A percentile compares a stretch with the other conserved stretches of the same genome.
Evolutionary conservation across 1,139 yeast genomes (phyloP).

Genomic region (Saccharomyces hybrid): DNA sequence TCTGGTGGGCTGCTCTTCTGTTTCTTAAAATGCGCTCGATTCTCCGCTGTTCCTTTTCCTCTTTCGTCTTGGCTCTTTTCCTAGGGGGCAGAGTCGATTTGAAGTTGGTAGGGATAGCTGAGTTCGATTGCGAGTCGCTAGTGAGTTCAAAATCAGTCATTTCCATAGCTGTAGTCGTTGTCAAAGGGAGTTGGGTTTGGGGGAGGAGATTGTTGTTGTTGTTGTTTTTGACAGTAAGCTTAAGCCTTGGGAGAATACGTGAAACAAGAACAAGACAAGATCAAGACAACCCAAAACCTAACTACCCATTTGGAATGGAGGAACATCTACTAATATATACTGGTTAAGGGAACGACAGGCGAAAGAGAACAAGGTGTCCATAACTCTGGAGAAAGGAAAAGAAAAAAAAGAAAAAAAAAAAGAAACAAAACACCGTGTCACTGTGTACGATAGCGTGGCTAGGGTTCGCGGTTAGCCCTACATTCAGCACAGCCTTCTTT

Average conservation of each 20-base stretch:
- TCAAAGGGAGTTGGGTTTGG: not conserved
- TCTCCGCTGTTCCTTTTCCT: constrained; percentile 93
- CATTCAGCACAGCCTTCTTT: too few relatives aligned
- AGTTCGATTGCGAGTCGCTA: not conserved
- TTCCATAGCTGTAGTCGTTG: not conserved
- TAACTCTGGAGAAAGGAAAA: not conserved
- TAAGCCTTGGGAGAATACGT: not conserved
- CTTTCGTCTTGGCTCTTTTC: constrained; percentile 91
- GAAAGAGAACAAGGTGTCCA: not conserved
- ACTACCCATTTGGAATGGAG: too few relatives aligned
- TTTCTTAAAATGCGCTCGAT: constrained; percentile 88
- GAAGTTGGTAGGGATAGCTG: constrained; percentile 31
- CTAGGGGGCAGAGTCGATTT: constrained; percentile 72
- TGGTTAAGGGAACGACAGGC: too few relatives aligned
- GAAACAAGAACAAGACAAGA: not conserved
- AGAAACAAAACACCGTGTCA: not conserved
- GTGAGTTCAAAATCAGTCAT: not conserved
- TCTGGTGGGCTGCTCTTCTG: constrained; percentile 95
- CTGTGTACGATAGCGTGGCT: too few relatives aligned
- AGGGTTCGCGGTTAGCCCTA: too few relatives aligned
- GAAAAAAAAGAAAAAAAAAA: not conserved
- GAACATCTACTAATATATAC: not conserved
- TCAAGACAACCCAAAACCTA: too few relatives aligned
- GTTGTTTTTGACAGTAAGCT: not conserved
- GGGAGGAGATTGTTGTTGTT: not conserved